A percentile compares a stretch with the other conserved stretches of the same genome.
Evolutionary conservation across 2,329 filamentous ascomycete genomes (phyloP).

Genomic region (Hymenoscyphus fructigenus): DNA sequence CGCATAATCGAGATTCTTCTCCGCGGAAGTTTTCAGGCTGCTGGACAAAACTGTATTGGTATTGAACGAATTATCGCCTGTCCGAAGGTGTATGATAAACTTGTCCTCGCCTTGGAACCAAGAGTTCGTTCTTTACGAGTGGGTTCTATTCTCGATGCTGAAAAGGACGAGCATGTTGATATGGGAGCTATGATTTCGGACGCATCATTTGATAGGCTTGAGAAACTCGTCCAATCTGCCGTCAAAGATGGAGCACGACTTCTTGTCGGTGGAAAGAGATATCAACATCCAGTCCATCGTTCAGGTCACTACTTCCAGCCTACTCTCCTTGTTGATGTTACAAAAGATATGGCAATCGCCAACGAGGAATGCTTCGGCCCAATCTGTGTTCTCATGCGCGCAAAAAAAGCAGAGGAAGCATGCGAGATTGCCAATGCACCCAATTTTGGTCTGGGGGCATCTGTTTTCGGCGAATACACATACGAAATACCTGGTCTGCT

Average conservation of each 20-base stretch:
- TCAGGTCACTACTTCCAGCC: constrained; percentile 89
- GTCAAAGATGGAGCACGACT: constrained; percentile 77
- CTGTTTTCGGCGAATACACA: constrained; percentile 75
- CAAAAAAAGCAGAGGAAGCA: constrained; percentile 60
- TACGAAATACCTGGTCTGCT: constrained; percentile 64
- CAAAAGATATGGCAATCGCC: constrained; percentile 79
- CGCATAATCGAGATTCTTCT: constrained; percentile 81
- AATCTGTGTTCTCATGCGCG: constrained; percentile 81
- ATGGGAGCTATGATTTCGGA: constrained; percentile 89
- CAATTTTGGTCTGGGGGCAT: constrained; percentile 81
- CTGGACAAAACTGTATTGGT: constrained; percentile 96
- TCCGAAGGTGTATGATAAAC: constrained; percentile 69
- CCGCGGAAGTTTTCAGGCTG: constrained; percentile 90
- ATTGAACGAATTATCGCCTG: constrained; percentile 89
- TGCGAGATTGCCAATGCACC: constrained; percentile 81
- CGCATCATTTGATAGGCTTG: constrained; percentile 71
- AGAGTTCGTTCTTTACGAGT: constrained; percentile 73
- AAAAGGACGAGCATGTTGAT: constrained; percentile 59
- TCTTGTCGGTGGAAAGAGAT: constrained; percentile 73
- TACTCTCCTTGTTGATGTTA: constrained; percentile 89
- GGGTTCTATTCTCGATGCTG: constrained; percentile 62
- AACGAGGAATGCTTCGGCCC: constrained; percentile 92
- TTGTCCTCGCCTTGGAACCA: constrained; percentile 69
- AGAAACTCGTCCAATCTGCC: constrained; percentile 74
- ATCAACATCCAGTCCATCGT: constrained; percentile 69